Evolutionary conservation across 1,139 yeast species (phyloP), one percentile per base, ranked within the genome.

Genomic region (Candida sanyaensis): DNA sequence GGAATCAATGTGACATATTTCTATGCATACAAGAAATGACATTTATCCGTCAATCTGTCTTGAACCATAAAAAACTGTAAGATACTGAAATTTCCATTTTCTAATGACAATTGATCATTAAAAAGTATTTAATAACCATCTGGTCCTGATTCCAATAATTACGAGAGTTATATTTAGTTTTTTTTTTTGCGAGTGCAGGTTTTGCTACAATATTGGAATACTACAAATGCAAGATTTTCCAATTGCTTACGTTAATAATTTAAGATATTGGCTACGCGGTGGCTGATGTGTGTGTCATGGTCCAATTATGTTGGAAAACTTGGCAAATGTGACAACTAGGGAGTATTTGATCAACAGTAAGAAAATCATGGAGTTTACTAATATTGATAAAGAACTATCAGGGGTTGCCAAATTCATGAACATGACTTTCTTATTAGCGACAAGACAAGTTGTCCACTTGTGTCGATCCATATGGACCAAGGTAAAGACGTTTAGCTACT

Each of bases 221-320:
- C 60, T 84, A 84, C 43, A 66, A 62, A 4, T 84, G 85, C 17
- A 62, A 60, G 71, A 59, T n/a, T 65, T 17, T 82, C 45, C 81
- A 77, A 50, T 54, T 61, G 28, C 53, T 80, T 40, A 82, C 81
- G 26, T 64, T 68, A 37, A 63, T 66, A 11, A 74, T 83, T 44
- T 80, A 77, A 60, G 67, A 66, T 39, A 65, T 73, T 33, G 79
- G 78, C 30, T 86, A 86, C 42, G 75, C 80, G 37, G 77, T 83
- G 28, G 62, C 83, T 38, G 85, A 87, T 12, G 87, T 83, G 21
- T 84, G 89, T 64, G 88, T 5, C 86, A 87, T 9, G n/a, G n/a
- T 17, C 21, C 2, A 17, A 74, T 76, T 39, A 71, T 82, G 51
- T 77, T 84, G 48, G 75, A 71, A 31, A 70, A 73, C 42, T 62